A percentile compares a stretch with the other conserved stretches of the same genome.
These are phyloP conservation scores for Kwoniella shivajii DNA, from an alignment of 1,284 basidiomycete genomes.

Conservation along the genomic window DNA sequence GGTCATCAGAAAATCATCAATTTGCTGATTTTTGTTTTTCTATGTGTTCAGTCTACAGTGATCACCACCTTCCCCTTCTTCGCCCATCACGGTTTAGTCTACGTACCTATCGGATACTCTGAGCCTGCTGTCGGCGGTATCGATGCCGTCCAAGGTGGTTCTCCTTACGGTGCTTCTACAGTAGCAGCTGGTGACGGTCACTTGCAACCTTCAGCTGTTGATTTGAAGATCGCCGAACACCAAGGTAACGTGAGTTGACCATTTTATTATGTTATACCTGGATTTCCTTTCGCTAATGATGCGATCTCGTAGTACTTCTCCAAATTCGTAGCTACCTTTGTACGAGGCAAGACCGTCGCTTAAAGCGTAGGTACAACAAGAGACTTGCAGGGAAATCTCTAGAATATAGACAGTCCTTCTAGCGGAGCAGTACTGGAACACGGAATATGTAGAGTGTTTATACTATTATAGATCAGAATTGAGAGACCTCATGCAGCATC, in stretches of 20 bases:
- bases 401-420: no score
- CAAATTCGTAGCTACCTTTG: slow-evolving; percentile 40
- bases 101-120: slow-evolving; percentile 74
- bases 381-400: no score
- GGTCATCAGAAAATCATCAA: not conserved
- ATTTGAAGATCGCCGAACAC: slow-evolving; percentile 65
- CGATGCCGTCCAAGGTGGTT: slow-evolving; percentile 63
- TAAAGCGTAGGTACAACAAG: not conserved
- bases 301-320: slow-evolving; percentile 35
- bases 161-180: slow-evolving; percentile 66
- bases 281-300: not conserved
- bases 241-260: slow-evolving; percentile 57
- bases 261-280: not conserved
- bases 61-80: slow-evolving; percentile 70
- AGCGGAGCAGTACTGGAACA: no score
- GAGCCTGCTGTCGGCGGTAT: slow-evolving; percentile 66
- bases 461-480: no score
- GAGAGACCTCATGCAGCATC: no score
- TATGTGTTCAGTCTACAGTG: slow-evolving; percentile 65
- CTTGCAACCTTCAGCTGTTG: slow-evolving; percentile 64
- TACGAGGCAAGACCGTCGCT: slow-evolving; percentile 34
- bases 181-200: slow-evolving; percentile 66
- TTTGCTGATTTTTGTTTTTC: not conserved
- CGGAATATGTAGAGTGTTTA: no score
- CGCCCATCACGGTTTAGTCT: slow-evolving; percentile 63